A percentile compares a stretch with the other conserved stretches of the same genome.
Conservation (phyloP, 306 rosid species). For the Gillenia trifoliata region DNA sequence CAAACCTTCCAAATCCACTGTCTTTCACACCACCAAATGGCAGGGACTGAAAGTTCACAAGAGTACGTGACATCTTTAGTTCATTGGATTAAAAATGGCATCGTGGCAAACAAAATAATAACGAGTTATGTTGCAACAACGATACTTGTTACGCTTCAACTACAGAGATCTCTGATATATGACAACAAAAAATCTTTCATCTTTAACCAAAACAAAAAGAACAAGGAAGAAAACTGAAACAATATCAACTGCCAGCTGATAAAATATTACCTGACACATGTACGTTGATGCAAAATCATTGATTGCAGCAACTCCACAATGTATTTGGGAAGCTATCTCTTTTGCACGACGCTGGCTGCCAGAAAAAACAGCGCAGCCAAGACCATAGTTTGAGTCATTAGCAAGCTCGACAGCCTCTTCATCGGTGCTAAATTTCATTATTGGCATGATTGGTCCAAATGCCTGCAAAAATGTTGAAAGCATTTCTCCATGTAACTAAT, state of each 20-base stretch:
- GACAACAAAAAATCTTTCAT: background rate
- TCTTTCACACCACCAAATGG: slow-evolving; percentile 95
- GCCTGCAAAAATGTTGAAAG: slow-evolving; percentile 44
- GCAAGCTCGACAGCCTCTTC: slow-evolving; percentile 78
- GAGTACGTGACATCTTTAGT: slow-evolving; percentile 20
- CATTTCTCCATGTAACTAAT: slow-evolving; percentile 5
- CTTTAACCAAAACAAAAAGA: background rate
- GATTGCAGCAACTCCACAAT: slow-evolving; percentile 69
- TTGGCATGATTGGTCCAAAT: slow-evolving; percentile 89
- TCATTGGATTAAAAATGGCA: slow-evolving; percentile 8
- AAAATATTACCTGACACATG: slow-evolving; percentile 72
- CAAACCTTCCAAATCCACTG: slow-evolving; percentile 96
- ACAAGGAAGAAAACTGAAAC: background rate
- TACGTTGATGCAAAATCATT: slow-evolving; percentile 77
- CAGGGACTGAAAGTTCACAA: slow-evolving; percentile 64
- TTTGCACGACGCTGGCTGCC: slow-evolving; percentile 73
- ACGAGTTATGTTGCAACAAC: background rate
- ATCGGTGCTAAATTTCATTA: slow-evolving; percentile 83
- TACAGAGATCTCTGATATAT: background rate
- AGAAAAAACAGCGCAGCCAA: slow-evolving; percentile 92
- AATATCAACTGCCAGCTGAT: background rate
- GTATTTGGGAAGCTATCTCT: slow-evolving; percentile 77
- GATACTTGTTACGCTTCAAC: background rate
- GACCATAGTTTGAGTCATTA: slow-evolving; percentile 84
- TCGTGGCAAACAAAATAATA: background rate